These are phyloP conservation scores for Kappamyces sp. DNA, from an alignment of 192 early-diverging fungal genomes.

Conservation along the genomic window DNA sequence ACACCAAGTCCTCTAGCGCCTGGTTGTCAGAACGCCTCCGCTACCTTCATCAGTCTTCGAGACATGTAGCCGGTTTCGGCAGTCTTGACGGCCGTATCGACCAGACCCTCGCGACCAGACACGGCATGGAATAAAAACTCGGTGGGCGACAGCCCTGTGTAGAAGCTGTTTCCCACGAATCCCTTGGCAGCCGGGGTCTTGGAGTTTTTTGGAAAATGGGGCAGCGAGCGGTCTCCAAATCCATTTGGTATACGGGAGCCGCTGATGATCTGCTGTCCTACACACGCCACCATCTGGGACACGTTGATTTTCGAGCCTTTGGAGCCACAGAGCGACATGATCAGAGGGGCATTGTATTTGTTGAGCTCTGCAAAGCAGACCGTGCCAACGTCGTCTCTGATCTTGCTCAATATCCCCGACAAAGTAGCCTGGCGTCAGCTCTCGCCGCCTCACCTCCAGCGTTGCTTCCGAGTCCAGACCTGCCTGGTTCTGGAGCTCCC, in stretches of 20 bases:
- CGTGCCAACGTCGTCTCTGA: slow-evolving; percentile 87
- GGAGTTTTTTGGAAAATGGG: slow-evolving; percentile 90
- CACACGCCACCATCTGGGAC: slow-evolving; percentile 99
- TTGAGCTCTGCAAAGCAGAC: slow-evolving; percentile 90
- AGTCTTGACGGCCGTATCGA: slow-evolving; percentile 99
- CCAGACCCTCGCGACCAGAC: slow-evolving; percentile 98
- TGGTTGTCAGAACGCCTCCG: slow-evolving; percentile 17
- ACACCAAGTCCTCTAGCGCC: slow-evolving; percentile 91
- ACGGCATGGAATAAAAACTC: slow-evolving; percentile 99
- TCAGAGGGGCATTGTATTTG: slow-evolving; percentile 91
- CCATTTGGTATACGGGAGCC: slow-evolving; percentile 93
- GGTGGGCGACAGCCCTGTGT: slow-evolving; percentile 85
- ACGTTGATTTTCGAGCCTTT: slow-evolving; percentile 98
- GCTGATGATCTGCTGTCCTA: slow-evolving; percentile 99
- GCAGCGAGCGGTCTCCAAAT: slow-evolving; percentile 93
- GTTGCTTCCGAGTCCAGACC: slow-evolving; percentile 85
- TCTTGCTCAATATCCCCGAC: slow-evolving; percentile 78
- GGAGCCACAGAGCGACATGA: slow-evolving; percentile 98
- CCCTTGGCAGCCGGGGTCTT: slow-evolving; percentile 91
- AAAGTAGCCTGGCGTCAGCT: slow-evolving; percentile 45
- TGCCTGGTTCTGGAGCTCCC: slow-evolving; percentile 73
- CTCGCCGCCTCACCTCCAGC: too few species aligned
- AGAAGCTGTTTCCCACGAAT: slow-evolving; percentile 97
- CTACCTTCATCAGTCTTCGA: slow-evolving; percentile 85
- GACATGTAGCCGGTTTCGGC: slow-evolving; percentile 99